Evolutionary conservation across 768 basidiomycete species (phyloP).

Genomic region (Saitozyma sp.): DNA sequence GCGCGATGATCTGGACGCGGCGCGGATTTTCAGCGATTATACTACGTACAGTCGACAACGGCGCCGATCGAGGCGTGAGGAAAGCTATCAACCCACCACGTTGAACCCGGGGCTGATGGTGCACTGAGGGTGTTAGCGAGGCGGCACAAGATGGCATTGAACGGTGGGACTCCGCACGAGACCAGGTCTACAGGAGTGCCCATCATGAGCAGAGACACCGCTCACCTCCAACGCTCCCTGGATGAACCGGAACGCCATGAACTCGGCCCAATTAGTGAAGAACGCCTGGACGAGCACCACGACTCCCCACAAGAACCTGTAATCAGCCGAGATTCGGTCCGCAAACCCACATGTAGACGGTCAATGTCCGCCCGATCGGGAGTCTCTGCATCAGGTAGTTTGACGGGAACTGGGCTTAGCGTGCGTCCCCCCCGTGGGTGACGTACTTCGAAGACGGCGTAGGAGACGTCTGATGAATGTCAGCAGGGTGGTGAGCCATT

Average conservation of each 20-base stretch:
- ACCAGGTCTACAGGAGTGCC: too few relatives aligned
- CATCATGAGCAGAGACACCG: too few relatives aligned
- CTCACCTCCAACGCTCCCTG: slow-evolving; percentile 28
- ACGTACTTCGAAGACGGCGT: slow-evolving; percentile 19
- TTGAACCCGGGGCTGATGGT: slow-evolving; percentile 34
- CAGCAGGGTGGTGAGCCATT: too few relatives aligned
- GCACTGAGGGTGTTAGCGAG: slow-evolving; percentile 4
- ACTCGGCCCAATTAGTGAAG: slow-evolving; percentile 20
- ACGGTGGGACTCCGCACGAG: too few relatives aligned
- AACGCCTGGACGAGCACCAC: slow-evolving; percentile 27
- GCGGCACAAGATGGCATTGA: too few relatives aligned
- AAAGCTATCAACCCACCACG: neutral
- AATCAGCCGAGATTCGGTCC: slow-evolving; percentile 20
- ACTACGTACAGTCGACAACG: too few relatives aligned
- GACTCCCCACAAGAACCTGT: slow-evolving; percentile 32
- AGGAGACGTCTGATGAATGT: slow-evolving; percentile 10
- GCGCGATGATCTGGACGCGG: slow-evolving; percentile 18
- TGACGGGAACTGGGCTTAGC: slow-evolving; percentile 17
- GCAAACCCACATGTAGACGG: slow-evolving; percentile 9
- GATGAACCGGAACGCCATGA: slow-evolving; percentile 24
- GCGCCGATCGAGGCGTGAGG: too few relatives aligned
- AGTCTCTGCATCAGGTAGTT: slow-evolving; percentile 28
- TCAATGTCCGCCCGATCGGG: neutral
- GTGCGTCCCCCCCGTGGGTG: too few relatives aligned
- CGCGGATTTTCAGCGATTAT: too few relatives aligned